Evolutionary conservation across 345 rosid genomes (phyloP), one percentile per base, ranked within the genome.

Genomic region (Euphorbia peplus): DNA sequence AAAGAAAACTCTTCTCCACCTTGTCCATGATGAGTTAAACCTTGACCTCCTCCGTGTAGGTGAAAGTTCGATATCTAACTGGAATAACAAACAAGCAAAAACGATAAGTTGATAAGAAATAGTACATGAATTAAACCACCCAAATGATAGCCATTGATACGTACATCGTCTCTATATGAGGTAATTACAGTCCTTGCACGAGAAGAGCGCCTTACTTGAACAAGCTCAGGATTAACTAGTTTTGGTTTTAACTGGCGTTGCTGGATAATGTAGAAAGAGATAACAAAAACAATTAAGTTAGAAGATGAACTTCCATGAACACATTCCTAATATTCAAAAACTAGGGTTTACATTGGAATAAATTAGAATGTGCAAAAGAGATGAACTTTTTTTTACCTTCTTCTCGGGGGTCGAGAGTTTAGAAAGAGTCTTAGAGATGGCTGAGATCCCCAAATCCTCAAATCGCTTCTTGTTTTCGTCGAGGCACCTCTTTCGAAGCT

Each of bases 131-230:
- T 16, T 39, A 4, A 1, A 28, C 0, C 57, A 53, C 26, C 57
- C 47, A 68, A 67, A 46, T 59, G 3, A 54, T 4, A 60, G 53
- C 13, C 37, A 50, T 3, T 12, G 32, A 30, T 24, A 74, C 76
- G 28, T 56, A 83, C 91, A 70, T 83, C 78, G 63, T 87, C 86
- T 19, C 51, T 18, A 66, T 79, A 83, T 1, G 86, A 82, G 70
- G 65, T 4, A 70, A 83, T 76, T 2, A 57, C 12, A 8, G 73
- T 85, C 25, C 86, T 82, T 6, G 72, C 70, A 29, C 86, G 87
- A 2, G 84, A 73, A 53, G 91, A 87, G 59, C 91, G 87, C 5
- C 91, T 79, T 71, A 81, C 82, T 55, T 87, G 80, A 54, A 70
- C 21, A 19, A 46, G 51, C 30, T 24, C 57, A 56, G 48, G 22